Conservation (phyloP, 768 basidiomycete species). For the Cubamyces lactineus region DNA sequence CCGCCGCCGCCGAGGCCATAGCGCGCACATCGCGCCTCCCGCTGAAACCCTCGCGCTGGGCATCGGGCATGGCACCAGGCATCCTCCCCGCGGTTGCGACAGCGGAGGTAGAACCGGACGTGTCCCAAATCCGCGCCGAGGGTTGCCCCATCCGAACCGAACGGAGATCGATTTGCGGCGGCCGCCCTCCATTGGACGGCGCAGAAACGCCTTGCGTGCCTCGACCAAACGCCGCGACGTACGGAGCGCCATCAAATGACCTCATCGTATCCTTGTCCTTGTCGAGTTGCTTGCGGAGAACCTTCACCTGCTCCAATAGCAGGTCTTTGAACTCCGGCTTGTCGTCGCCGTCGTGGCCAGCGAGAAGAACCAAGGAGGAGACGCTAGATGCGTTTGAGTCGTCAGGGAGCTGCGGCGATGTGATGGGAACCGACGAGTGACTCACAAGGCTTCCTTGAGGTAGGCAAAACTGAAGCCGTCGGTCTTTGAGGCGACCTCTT, state of each 20-base stretch:
- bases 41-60: slow-evolving; percentile 1
- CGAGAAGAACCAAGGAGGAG: slow-evolving; percentile 70
- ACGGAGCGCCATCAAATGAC: background rate
- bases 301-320: slow-evolving; percentile 61
- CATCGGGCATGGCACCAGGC: slow-evolving; percentile 30
- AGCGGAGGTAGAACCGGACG: slow-evolving; percentile 4
- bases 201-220: background rate
- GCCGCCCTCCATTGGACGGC: background rate
- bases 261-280: slow-evolving; percentile 36
- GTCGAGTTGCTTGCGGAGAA: slow-evolving; percentile 68
- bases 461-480: slow-evolving; percentile 83
- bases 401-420: background rate
- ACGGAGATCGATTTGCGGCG: slow-evolving; percentile 18
- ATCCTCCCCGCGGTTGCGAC: slow-evolving; percentile 19
- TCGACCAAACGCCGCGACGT: background rate
- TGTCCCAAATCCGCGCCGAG: slow-evolving; percentile 28
- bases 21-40: slow-evolving; percentile 10
- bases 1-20: slow-evolving; percentile 24
- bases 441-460: slow-evolving; percentile 88
- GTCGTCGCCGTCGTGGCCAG: slow-evolving; percentile 49
- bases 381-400: slow-evolving; percentile 48
- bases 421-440: slow-evolving; percentile 13
- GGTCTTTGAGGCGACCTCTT: slow-evolving; percentile 62
- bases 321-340: slow-evolving; percentile 53
- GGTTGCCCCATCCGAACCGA: slow-evolving; percentile 12